Evolutionary conservation across 768 basidiomycete genomes (phyloP), one percentile per base, ranked within the genome.

Genomic region (Paxillus ammoniavirescens): DNA sequence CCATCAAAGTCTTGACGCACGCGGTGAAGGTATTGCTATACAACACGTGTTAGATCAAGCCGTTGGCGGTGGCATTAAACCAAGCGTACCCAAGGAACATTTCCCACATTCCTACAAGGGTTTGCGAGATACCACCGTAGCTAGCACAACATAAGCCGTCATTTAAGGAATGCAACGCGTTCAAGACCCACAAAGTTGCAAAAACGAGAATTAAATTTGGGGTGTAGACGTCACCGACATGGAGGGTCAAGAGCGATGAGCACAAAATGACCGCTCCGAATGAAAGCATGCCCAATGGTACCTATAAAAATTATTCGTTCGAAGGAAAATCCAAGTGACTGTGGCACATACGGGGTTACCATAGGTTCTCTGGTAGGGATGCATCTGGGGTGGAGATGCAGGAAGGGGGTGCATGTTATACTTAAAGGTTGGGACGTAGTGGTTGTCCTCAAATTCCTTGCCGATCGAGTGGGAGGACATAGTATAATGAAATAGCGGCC

Each of bases 101-200:
- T 33, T 69, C 65, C 65, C 67, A 69, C 65, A 69, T 65, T 31
- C 67, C 65, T 5, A 66, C 65, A 8, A 66, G 50, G 3, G 65
- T 64, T 44, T 66, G 65, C 15, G 64, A 60, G 45, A 69, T 69
- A 38, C 67, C 65, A 8, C 67, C 67, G 31, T 69, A 66, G 54
- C 67, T 66, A 14, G 30, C 43, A 51, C 31, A 8, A 35, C n/a
- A 33, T 59, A n/a, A 57, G 43, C 5, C 10, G 23, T 21, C 36
- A 15, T 9, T 33, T 35, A 43, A 9, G 17, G n/a, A 5, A 35
- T 6, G n/a, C 7, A 15, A 13, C 8, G 28, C 26, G 17, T 36
- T 14, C 14, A 38, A 36, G 42, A 47, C 65, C 33, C 44, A 69
- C 65, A 67, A 69, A 2, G 55, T 61, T 3, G 67, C 65, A 17